These are phyloP conservation scores for Coemansia sp. DNA, from an alignment of 192 early-diverging fungal genomes.

Conservation along the genomic window DNA sequence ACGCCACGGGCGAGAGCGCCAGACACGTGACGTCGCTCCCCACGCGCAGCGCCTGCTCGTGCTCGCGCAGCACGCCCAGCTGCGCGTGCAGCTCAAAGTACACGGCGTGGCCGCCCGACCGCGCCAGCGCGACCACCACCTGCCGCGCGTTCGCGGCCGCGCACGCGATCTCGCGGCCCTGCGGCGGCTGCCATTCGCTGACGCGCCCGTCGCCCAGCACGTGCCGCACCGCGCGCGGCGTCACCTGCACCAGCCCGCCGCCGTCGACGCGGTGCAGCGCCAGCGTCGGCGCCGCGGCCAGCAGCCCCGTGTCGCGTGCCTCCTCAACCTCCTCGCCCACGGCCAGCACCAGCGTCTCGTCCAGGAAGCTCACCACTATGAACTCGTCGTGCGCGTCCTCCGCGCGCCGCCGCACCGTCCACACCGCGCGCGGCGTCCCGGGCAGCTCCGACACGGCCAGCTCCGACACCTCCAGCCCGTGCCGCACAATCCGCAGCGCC, in stretches of 20 bases:
- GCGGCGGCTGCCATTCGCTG: slow-evolving; percentile 91
- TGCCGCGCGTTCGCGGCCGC: slow-evolving; percentile 84
- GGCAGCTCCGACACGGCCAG: slow-evolving; percentile 92
- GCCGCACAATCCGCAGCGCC: slow-evolving; percentile 83
- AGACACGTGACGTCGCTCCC: slow-evolving; percentile 69
- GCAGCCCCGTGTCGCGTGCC: slow-evolving; percentile 90
- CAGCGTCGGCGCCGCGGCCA: slow-evolving; percentile 80
- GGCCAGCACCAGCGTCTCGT: slow-evolving; percentile 88
- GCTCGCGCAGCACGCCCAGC: slow-evolving; percentile 81
- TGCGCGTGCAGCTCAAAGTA: slow-evolving; percentile 89
- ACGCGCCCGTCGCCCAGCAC: slow-evolving; percentile 84
- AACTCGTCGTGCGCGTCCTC: slow-evolving; percentile 70
- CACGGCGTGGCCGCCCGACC: slow-evolving; percentile 68
- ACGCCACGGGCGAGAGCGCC: slow-evolving; percentile 76
- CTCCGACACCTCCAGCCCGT: slow-evolving; percentile 90
- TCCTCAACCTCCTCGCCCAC: slow-evolving; percentile 95
- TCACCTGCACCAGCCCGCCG: slow-evolving; percentile 86
- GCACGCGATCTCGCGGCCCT: slow-evolving; percentile 63
- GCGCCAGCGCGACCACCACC: slow-evolving; percentile 77
- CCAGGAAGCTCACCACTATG: slow-evolving; percentile 91
- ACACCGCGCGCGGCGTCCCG: slow-evolving; percentile 89
- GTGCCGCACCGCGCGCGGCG: slow-evolving; percentile 87
- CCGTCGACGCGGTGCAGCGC: slow-evolving; percentile 81
- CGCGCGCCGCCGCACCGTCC: slow-evolving; percentile 58
- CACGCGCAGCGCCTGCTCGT: slow-evolving; percentile 74